These are phyloP conservation scores for Talaromyces atroroseus DNA, from an alignment of 2,329 filamentous ascomycete species.

Conservation along the genomic window DNA sequence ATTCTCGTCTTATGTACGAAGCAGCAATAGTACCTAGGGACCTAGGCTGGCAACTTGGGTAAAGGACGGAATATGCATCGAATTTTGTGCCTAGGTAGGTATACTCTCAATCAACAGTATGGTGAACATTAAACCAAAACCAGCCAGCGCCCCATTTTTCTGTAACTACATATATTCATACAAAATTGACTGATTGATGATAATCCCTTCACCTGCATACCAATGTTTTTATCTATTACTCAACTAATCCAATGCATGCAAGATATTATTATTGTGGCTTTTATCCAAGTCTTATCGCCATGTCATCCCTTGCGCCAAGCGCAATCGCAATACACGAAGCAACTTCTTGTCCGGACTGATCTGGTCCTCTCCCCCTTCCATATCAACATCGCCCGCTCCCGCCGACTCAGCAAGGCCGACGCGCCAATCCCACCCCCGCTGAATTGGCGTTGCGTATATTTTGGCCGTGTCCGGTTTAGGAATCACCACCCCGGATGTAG, in stretches of 20 bases:
- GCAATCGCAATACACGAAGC: conserved; percentile 59
- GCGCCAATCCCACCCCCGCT: conserved; percentile 70
- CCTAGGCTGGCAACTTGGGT: no score
- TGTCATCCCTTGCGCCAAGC: conserved; percentile 12
- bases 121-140: not conserved
- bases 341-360: conserved; percentile 32
- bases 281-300: conserved; percentile 2
- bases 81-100: not conserved
- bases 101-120: not conserved
- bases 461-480: conserved; percentile 22
- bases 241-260: not conserved
- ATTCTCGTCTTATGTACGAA: no score
- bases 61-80: no score
- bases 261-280: not conserved
- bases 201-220: not conserved
- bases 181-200: not conserved
- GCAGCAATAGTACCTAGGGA: no score
- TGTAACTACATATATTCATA: not conserved
- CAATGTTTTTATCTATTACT: not conserved
- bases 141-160: no score
- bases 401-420: conserved; percentile 52
- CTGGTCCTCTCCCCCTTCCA: not conserved
- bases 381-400: conserved; percentile 53
- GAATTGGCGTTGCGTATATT: conserved; percentile 19
- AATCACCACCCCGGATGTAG: conserved; percentile 45